Evolutionary conservation across 2,329 filamentous ascomycete genomes (phyloP).

Genomic region (Sporothrix globosa): DNA sequence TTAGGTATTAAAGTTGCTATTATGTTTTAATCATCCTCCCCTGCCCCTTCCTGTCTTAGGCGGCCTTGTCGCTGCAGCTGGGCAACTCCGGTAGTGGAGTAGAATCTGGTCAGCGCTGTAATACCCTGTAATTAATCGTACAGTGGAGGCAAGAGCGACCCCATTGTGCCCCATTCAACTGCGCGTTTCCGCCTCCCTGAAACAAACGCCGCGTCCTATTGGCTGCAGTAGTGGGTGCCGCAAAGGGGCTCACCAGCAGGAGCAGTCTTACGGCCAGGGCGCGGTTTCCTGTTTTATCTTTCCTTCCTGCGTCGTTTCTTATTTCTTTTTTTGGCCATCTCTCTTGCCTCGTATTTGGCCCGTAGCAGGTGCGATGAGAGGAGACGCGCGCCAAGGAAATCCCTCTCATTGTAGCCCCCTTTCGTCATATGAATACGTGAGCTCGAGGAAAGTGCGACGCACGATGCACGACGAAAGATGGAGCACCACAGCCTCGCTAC

Average conservation of each 20-base stretch:
- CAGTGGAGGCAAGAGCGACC: not conserved
- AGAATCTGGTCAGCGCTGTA: not conserved
- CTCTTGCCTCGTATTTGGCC: conserved; percentile 8
- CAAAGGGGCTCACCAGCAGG: conserved; percentile 13
- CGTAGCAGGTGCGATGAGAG: conserved; percentile 3
- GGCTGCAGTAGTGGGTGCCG: conserved; percentile 20
- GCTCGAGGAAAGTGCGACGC: not conserved
- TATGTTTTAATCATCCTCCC: conserved; percentile 15
- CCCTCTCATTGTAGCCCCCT: not conserved
- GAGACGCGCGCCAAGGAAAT: conserved; percentile 7
- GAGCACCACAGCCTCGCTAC: conserved; percentile 18
- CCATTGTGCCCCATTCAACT: not conserved
- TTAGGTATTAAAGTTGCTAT: conserved; percentile 26
- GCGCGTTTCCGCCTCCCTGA: conserved; percentile 29
- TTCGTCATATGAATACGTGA: conserved; percentile 18
- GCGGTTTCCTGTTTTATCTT: conserved; percentile 23
- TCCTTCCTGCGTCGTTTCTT: not conserved
- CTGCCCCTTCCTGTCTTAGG: conserved; percentile 17
- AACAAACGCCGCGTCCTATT: conserved; percentile 29
- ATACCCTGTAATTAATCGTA: not conserved
- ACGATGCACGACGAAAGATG: not conserved
- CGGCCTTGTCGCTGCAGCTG: conserved; percentile 18
- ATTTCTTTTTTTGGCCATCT: not conserved
- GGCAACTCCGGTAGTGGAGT: not conserved
- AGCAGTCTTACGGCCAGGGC: conserved; percentile 16